phyloP scores from a whole-genome alignment of 129 eudicot genomes.

The Helianthus tuberosus region DNA sequence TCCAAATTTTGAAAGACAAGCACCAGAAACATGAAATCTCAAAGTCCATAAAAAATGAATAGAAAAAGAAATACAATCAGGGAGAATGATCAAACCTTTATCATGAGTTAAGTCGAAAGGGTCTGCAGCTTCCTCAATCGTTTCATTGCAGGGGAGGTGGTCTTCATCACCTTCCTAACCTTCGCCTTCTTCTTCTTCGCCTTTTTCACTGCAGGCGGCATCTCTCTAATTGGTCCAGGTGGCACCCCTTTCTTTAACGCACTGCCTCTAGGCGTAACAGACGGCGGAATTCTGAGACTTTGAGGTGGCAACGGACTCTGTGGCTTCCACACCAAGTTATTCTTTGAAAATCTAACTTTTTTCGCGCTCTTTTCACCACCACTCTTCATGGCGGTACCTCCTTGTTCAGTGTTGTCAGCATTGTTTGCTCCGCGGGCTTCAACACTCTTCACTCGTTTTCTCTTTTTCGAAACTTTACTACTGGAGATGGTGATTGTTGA shows the following conservation, averaged over 20 bases:
- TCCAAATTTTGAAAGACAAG: slow-evolving; percentile 26
- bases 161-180: slow-evolving; percentile 53
- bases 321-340: slow-evolving; percentile 92
- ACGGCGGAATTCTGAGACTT: slow-evolving; percentile 82
- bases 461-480: slow-evolving; percentile 48
- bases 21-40: slow-evolving; percentile 23
- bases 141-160: slow-evolving; percentile 55
- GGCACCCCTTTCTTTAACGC: slow-evolving; percentile 93
- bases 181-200: slow-evolving; percentile 68
- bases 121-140: slow-evolving; percentile 54
- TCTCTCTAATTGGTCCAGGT: slow-evolving; percentile 89
- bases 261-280: slow-evolving; percentile 92
- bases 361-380: slow-evolving; percentile 70
- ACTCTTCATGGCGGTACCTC: slow-evolving; percentile 45
- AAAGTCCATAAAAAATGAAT: slow-evolving; percentile 3
- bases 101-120: slow-evolving; percentile 33
- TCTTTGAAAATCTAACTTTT: slow-evolving; percentile 85
- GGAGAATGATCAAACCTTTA: slow-evolving; percentile 33
- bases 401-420: slow-evolving; percentile 19
- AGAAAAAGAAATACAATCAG: slow-evolving; percentile 15
- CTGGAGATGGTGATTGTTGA: slow-evolving; percentile 31
- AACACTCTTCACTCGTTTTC: slow-evolving; percentile 50
- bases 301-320: slow-evolving; percentile 89
- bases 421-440: slow-evolving; percentile 23
- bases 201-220: slow-evolving; percentile 55